These are phyloP conservation scores for Cercis canadensis DNA, from an alignment of 306 rosid species.

Conservation along the genomic window DNA sequence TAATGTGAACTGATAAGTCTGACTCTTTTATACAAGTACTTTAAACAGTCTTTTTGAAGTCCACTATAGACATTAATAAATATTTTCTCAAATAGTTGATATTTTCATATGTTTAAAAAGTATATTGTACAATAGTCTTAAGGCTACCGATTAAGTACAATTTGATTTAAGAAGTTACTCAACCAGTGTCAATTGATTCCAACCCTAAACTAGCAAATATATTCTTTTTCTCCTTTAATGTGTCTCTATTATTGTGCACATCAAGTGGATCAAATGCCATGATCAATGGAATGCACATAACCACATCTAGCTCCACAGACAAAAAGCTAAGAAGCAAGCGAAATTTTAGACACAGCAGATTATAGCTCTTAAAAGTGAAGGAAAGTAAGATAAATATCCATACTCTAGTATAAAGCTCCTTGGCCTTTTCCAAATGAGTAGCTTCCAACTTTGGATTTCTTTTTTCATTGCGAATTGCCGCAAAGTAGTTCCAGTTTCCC, in stretches of 20 bases:
- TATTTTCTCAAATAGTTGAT: no score
- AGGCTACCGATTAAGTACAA: no score
- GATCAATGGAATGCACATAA: slow-evolving; percentile 25
- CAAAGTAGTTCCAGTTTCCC: slow-evolving; percentile 99
- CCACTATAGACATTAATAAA: neutral
- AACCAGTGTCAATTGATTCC: no score
- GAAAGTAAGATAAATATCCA: slow-evolving; percentile 21
- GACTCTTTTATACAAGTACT: neutral
- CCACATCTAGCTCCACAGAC: slow-evolving; percentile 18
- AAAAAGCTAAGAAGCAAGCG: slow-evolving; percentile 30
- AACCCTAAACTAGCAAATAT: neutral
- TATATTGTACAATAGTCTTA: no score
- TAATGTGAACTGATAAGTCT: neutral
- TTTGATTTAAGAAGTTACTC: no score
- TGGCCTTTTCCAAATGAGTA: slow-evolving; percentile 96
- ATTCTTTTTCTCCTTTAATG: slow-evolving; percentile 2
- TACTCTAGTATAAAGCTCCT: slow-evolving; percentile 92
- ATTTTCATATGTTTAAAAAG: no score
- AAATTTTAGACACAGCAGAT: slow-evolving; percentile 11
- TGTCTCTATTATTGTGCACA: slow-evolving; percentile 11
- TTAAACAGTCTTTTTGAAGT: neutral
- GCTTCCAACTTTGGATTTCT: slow-evolving; percentile 98
- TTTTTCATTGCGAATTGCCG: slow-evolving; percentile 97
- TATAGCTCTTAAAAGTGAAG: slow-evolving; percentile 26
- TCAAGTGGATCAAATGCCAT: slow-evolving; percentile 26